Base-by-base conservation (phyloP, 441 rosid species). In the Monsonia emarginata region DNA sequence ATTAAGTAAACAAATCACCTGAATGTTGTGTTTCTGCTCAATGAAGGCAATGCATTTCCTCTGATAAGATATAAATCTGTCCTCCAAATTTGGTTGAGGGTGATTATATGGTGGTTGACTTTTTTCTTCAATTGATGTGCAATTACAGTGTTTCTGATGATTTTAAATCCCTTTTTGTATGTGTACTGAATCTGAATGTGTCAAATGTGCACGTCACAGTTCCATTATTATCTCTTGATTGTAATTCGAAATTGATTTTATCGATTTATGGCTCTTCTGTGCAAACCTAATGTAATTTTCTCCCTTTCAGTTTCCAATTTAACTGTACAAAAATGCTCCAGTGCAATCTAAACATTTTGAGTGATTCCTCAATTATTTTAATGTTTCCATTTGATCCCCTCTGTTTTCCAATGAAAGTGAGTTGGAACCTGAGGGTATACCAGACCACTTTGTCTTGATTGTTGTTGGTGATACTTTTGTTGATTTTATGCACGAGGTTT, bases 371-470 rank as follows among this genome's bases (percentile, higher is more conserved):
- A 14, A 46, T 18, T 13, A 56, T 19, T 30, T 3, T 56, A 9
- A 56, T 4, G 25, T 13, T 6, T 0, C 31, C 25, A 25, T 56
- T 56, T 56, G 14, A 56, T 52, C 59, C 11, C 60, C 30, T 56
- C 1, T 22, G 22, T 50, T 52, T 52, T 24, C 24, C 54, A 1
- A 5, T 2, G 6, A 22, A 52, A 21, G 27, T 52, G 59, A 52
- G 59, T 52, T 52, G 59, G 59, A 52, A 52, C 28, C 27, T 24
- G 28, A 28, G 14, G 27, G n/a, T 52, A 52, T 52, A 52, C 59
- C 14, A 9, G 59, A 13, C n/a, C 59, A 22, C 59, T 48, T 48
- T 21, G 21, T 52, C 25, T 18, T n/a, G 22, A 1, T 19, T 16
- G 6, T 4, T 8, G 58, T 52, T 21, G 57, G 26, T 54, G 30